These are phyloP conservation scores for Emergomyces africanus DNA, from an alignment of 2,329 filamentous ascomycete species.

Conservation along the genomic window DNA sequence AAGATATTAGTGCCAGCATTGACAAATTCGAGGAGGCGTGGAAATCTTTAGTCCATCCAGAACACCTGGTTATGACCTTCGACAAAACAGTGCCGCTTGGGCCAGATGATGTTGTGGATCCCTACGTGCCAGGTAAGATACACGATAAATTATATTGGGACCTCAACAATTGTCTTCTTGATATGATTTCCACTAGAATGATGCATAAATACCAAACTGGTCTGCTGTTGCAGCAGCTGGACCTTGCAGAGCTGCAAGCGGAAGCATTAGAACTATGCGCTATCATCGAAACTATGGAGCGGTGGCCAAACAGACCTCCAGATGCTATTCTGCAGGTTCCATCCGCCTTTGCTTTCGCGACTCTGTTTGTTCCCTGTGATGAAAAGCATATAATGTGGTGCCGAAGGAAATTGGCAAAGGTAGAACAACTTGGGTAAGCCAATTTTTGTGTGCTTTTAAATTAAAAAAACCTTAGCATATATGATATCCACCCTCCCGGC, in stretches of 20 bases:
- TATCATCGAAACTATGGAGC: constrained; percentile 65
- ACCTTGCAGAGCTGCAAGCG: constrained; percentile 42
- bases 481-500: not conserved
- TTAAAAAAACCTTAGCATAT: constrained; percentile 3
- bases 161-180: constrained; percentile 60
- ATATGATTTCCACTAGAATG: constrained; percentile 65
- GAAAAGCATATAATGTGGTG: constrained; percentile 63
- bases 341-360: constrained; percentile 60
- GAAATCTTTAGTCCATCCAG: constrained; percentile 50
- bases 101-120: constrained; percentile 58
- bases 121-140: constrained; percentile 56
- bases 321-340: constrained; percentile 63
- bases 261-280: constrained; percentile 61
- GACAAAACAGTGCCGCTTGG: constrained; percentile 39
- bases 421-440: constrained; percentile 68
- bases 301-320: constrained; percentile 55
- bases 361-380: constrained; percentile 69
- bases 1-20: constrained; percentile 35
- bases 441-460: not conserved
- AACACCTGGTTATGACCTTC: constrained; percentile 53
- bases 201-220: constrained; percentile 70
- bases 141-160: constrained; percentile 59
- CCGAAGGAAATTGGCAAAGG: constrained; percentile 60
- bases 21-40: constrained; percentile 38
- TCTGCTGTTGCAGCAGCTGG: constrained; percentile 39